Evolutionary conservation across 148 eudicot species (phyloP), one percentile per base, ranked within the genome.

Genomic region (Rhododendron kiyosumense): DNA sequence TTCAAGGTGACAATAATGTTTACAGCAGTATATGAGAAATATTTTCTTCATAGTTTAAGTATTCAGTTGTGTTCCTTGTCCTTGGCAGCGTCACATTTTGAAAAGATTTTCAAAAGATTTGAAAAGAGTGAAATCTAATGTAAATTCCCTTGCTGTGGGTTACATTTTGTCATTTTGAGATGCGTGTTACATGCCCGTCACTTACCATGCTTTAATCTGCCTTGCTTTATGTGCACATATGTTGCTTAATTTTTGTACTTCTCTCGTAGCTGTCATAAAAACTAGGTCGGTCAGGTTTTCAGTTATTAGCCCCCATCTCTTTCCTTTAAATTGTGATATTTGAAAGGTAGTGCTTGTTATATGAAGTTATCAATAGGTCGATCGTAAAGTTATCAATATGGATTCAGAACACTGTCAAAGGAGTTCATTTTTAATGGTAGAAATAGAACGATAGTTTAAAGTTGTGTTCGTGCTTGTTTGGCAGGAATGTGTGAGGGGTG

Each of bases 401-500:
- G 81, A 65, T 52, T 81, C 13, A 52, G 41, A 82, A 75, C 30
- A 59, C 12, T 51, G 36, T 22, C 30, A n/a, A 61, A 32, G 63
- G 9, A 26, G 13, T 73, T 54, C 38, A 28, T 38, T 65, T 65
- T 46, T 46, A 18, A 69, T 81, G 73, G 54, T 11, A 69, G 15
- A 65, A 79, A 38, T 11, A 69, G 15, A 65, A 79, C 6, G 36
- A n/a, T 49, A 45, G 80, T 32, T 24, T 79, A 14, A 85, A 22
- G 46, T 85, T 83, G 67, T 34, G 9, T 46, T 81, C 26, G 61
- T 86, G 61, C 59, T 84, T 79, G 71, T 69, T 82, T 85, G 87
- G 88, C 94, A 96, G 99, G 96, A 95, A 84, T 97, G 99, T 88
- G 90, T 95, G 22, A 89, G 98, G 88, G 98, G 99, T 84, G 92